Evolutionary conservation across 1,284 basidiomycete species (phyloP).

Genomic region (Earliella scabrosa): DNA sequence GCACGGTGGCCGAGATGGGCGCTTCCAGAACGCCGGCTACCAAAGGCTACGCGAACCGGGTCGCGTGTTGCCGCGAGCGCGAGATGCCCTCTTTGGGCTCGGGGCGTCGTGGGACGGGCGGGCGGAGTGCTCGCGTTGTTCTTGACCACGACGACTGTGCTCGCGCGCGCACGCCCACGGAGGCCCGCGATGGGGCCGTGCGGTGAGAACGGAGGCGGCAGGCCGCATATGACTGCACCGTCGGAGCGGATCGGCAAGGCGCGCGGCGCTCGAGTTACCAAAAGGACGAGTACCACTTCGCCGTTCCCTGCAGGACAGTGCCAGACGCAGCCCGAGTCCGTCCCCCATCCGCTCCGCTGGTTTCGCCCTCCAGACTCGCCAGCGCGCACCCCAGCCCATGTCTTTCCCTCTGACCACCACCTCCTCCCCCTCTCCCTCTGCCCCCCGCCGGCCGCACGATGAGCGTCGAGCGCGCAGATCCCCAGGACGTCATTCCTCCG

Average conservation of each 20-base stretch:
- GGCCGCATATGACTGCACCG: not conserved
- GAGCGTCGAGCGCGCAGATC: not conserved
- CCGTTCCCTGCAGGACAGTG: slow-evolving; percentile 23
- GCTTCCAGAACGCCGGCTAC: slow-evolving; percentile 1
- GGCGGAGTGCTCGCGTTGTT: too few relatives aligned
- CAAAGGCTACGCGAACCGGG: too few relatives aligned
- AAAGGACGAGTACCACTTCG: slow-evolving; percentile 20
- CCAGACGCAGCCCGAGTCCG: slow-evolving; percentile 2
- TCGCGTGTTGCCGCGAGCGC: too few relatives aligned
- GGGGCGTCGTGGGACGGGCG: not conserved
- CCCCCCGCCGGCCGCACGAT: not conserved
- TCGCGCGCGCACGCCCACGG: slow-evolving; percentile 1
- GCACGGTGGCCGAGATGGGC: not conserved
- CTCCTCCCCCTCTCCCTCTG: slow-evolving; percentile 6
- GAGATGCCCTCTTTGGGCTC: too few relatives aligned
- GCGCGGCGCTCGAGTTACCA: slow-evolving; percentile 14
- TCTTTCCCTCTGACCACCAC: slow-evolving; percentile 5
- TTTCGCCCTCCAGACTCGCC: slow-evolving; percentile 11
- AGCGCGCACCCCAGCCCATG: slow-evolving; percentile 10
- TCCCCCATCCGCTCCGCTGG: slow-evolving; percentile 23
- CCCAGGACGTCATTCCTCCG: not conserved
- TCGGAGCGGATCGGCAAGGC: slow-evolving; percentile 18
- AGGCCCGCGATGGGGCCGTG: not conserved
- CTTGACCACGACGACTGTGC: not conserved
- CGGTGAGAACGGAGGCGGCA: not conserved